Evolutionary conservation across 495 filamentous ascomycete species (phyloP).

Genomic region (Schizothecium vesticola): DNA sequence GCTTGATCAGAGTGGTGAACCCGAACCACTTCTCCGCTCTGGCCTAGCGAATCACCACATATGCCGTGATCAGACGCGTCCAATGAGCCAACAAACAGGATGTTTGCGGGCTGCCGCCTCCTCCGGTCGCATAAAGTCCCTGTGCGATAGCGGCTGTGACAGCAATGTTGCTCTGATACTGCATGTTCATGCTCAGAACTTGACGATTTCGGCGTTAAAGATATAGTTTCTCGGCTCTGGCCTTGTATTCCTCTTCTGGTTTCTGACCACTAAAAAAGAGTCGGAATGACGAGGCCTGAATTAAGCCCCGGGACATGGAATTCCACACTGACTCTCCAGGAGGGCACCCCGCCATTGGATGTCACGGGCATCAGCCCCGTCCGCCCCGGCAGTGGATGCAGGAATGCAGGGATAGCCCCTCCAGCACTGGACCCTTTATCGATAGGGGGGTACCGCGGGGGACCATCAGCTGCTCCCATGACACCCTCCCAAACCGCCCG

Average conservation of each 20-base stretch:
- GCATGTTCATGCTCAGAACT: neutral
- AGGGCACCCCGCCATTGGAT: neutral
- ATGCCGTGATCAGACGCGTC: neutral
- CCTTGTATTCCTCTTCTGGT: neutral
- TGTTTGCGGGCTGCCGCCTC: neutral
- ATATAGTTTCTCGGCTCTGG: neutral
- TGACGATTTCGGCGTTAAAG: neutral
- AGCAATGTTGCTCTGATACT: neutral
- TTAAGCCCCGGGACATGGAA: neutral
- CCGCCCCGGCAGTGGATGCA: neutral
- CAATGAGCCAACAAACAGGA: neutral
- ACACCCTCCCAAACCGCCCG: constrained; percentile 1
- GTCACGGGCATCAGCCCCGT: neutral
- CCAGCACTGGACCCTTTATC: constrained; percentile 1
- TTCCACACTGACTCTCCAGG: neutral
- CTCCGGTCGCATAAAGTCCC: neutral
- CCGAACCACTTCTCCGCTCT: neutral
- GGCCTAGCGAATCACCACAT: neutral
- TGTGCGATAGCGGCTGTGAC: neutral
- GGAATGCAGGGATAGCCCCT: constrained; percentile 3
- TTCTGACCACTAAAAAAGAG: too few relatives aligned
- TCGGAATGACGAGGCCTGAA: neutral
- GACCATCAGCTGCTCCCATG: constrained; percentile 2
- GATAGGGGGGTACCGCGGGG: constrained; percentile 5
- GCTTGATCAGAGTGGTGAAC: neutral